phyloP scores from a whole-genome alignment of 1,284 basidiomycete species.

The Thelephora terrestris region DNA sequence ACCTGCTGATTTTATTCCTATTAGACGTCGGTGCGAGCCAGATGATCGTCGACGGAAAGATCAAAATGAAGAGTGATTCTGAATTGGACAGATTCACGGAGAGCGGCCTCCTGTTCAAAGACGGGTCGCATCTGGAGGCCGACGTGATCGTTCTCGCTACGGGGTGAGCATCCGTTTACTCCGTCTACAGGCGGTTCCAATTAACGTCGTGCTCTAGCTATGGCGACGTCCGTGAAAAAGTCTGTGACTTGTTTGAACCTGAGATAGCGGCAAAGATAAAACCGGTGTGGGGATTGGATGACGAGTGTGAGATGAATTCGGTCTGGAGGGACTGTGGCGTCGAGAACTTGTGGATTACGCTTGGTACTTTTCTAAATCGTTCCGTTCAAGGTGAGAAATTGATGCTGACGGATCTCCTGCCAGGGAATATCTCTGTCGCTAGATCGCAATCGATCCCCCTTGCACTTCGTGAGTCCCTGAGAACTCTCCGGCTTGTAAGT shows the following conservation, averaged over 20 bases:
- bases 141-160: conserved; percentile 40
- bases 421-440: conserved; percentile 43
- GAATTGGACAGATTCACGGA: conserved; percentile 27
- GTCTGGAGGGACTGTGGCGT: conserved; percentile 41
- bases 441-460: conserved; percentile 49
- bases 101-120: conserved; percentile 28
- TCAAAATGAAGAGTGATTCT: conserved; percentile 33
- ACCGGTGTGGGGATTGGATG: conserved; percentile 46
- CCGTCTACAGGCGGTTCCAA: not conserved
- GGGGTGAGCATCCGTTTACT: not conserved
- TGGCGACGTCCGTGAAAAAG: not conserved
- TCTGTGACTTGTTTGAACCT: conserved; percentile 10
- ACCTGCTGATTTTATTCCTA: not conserved
- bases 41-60: conserved; percentile 29
- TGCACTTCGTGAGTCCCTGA: conserved; percentile 40
- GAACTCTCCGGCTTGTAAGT: not conserved
- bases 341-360: conserved; percentile 45
- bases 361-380: conserved; percentile 27
- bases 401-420: conserved; percentile 7
- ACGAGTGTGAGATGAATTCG: conserved; percentile 47
- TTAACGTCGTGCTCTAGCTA: not conserved
- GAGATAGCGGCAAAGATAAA: conserved; percentile 35
- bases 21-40: conserved; percentile 32
- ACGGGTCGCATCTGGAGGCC: conserved; percentile 33
- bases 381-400: not conserved